Base-by-base conservation (phyloP, 352 stramenopile genomes). In the Phytophthora constricta region DNA sequence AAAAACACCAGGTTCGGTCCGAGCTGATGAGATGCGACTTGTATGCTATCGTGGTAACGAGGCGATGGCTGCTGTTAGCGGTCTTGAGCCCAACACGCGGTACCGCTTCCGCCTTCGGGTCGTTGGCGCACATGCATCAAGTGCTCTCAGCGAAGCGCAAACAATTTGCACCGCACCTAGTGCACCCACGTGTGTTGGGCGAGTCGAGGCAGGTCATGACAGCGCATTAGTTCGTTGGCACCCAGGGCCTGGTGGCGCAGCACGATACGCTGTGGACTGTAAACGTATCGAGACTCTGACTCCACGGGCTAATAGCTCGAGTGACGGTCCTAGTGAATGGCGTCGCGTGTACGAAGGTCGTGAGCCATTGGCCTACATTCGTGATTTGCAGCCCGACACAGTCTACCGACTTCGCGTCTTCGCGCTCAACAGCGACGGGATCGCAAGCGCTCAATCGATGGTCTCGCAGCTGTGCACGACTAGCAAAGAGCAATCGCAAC, bases 351-450 rank as follows among this genome's bases (percentile, higher is more conserved):
- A 96, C 57, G 90, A 97, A 58, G 91, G 90, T 25, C 80, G 71
- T 45, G 87, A 97, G 13, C 77, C 72, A 9, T 58, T 93, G 13
- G 77, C 85, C 1, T 84, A 70, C 13, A 58, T 97, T 9, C 62
- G 58, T 4, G 89, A 93, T 5, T 67, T 98, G 25, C 47, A 86
- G 27, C 76, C 88, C 7, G 91, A 90, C 60, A 89, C 80, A 10
- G 84, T 97, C 1, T 97, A 97, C 70, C 89, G 89, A 5, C 68
- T 97, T 19, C 82, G 89, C 7, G 85, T 97, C 8, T 87, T 92
- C 14, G 89, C 88, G 7, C 59, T 96, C 49, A 97, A 97, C 59
- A 72, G 68, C 11, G 68, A 80, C 0, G 84, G 84, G 2, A 37
- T 82, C 2, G 37, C 49, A 16, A 96, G 89, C 42, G 77, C 84